phyloP scores from a whole-genome alignment of 202 grass and related monocot species.

The Digitaria exilis region DNA sequence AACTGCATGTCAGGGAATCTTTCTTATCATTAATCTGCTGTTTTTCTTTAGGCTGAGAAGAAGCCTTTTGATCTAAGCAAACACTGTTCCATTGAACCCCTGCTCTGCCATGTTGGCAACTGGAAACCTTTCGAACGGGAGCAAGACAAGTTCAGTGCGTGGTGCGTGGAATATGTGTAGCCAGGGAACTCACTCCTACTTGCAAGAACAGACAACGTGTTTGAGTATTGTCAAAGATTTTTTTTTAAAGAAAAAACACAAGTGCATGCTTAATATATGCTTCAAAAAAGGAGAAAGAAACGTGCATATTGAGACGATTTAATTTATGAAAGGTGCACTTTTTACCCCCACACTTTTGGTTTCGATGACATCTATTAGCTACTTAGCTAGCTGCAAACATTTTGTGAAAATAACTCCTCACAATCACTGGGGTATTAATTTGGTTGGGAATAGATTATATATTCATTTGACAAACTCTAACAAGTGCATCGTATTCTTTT shows the following conservation, averaged over 20 bases:
- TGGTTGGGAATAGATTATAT: neutral
- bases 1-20: neutral
- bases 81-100: constrained; percentile 32
- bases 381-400: too few relatives aligned
- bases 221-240: too few relatives aligned
- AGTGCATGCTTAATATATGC: neutral
- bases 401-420: neutral
- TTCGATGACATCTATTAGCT: neutral
- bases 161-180: constrained; percentile 17
- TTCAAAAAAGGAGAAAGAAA: neutral
- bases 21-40: neutral
- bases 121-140: neutral
- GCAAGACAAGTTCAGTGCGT: constrained; percentile 1
- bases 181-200: constrained; percentile 10
- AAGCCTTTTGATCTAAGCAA: neutral
- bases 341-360: neutral
- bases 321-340: neutral
- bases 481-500: neutral
- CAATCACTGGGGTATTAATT: neutral
- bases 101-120: neutral
- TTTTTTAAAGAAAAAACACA: neutral
- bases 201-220: constrained; percentile 34
- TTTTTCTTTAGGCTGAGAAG: neutral
- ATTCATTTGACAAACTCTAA: neutral
- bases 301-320: neutral